A percentile compares a stretch with the other conserved stretches of the same genome.
Evolutionary conservation across 2,329 filamentous ascomycete species (phyloP).

Genomic region (Karstenula rhodostoma): DNA sequence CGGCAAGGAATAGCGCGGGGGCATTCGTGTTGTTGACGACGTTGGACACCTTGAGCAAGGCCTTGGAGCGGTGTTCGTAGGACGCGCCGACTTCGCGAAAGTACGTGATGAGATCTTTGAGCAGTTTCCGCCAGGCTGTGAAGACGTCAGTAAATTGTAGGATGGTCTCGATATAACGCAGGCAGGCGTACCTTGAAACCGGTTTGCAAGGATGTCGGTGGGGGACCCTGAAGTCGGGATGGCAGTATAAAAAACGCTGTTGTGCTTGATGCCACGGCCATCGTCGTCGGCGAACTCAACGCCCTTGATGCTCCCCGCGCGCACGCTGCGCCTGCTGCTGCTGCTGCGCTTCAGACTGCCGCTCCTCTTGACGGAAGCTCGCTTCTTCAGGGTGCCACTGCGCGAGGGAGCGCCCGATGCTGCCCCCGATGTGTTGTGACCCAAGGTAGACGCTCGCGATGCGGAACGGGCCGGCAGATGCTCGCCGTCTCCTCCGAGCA

Average conservation of each 20-base stretch:
- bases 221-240: slow-evolving; percentile 88
- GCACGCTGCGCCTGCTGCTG: slow-evolving; percentile 84
- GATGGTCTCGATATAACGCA: neutral
- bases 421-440: slow-evolving; percentile 55
- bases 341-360: slow-evolving; percentile 79
- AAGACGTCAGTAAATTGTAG: slow-evolving; percentile 25
- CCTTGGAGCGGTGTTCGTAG: slow-evolving; percentile 86
- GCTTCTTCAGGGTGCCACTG: slow-evolving; percentile 87
- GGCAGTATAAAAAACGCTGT: slow-evolving; percentile 88
- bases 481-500: slow-evolving; percentile 64
- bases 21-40: slow-evolving; percentile 81
- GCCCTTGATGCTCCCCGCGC: slow-evolving; percentile 86
- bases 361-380: slow-evolving; percentile 76
- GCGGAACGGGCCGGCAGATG: slow-evolving; percentile 66
- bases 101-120: slow-evolving; percentile 93
- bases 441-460: slow-evolving; percentile 61
- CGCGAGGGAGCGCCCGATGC: slow-evolving; percentile 58
- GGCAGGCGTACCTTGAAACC: slow-evolving; percentile 78
- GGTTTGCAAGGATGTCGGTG: slow-evolving; percentile 83
- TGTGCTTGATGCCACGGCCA: slow-evolving; percentile 67
- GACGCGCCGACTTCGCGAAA: slow-evolving; percentile 91
- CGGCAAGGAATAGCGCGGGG: slow-evolving; percentile 77
- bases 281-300: slow-evolving; percentile 76
- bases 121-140: slow-evolving; percentile 88
- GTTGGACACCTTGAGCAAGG: slow-evolving; percentile 81